phyloP scores from a whole-genome alignment of 169 alveolate species.

The Eimeria necatrix region DNA sequence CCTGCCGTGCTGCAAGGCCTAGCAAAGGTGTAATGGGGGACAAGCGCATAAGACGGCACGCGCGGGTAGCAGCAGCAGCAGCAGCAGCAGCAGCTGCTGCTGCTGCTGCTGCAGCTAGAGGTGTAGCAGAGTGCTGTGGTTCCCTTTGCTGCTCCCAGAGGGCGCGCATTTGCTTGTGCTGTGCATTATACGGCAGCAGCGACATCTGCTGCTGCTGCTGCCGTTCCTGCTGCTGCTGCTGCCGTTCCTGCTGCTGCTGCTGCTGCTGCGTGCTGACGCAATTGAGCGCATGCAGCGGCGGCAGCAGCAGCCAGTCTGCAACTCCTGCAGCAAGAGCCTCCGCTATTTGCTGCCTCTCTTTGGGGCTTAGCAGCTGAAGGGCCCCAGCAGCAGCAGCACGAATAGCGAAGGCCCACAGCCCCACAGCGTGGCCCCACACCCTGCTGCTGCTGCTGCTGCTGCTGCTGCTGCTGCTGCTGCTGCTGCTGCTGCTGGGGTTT shows the following conservation, averaged over 20 bases:
- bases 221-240: neutral
- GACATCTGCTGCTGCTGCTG: neutral
- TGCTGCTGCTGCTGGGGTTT: neutral
- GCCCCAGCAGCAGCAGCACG: neutral
- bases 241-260: conserved; percentile 11
- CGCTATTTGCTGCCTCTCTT: conserved; percentile 3
- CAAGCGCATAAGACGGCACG: neutral
- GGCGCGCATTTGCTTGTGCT: too few relatives aligned
- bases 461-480: conserved; percentile 38
- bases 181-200: neutral
- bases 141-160: neutral
- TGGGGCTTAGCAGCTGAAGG: neutral
- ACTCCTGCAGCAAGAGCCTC: neutral
- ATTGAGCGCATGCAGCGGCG: conserved; percentile 1
- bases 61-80: conserved; percentile 35
- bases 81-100: conserved; percentile 3
- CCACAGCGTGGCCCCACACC: conserved; percentile 1
- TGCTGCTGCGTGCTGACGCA: conserved; percentile 27
- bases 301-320: neutral
- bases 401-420: conserved; percentile 35
- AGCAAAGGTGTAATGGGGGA: conserved; percentile 36
- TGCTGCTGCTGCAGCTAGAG: conserved; percentile 22
- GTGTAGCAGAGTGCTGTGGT: neutral
- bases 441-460: conserved; percentile 54
- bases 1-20: neutral